Conservation (phyloP, 495 filamentous ascomycete species). For the Lindgomyces ingoldianus region DNA sequence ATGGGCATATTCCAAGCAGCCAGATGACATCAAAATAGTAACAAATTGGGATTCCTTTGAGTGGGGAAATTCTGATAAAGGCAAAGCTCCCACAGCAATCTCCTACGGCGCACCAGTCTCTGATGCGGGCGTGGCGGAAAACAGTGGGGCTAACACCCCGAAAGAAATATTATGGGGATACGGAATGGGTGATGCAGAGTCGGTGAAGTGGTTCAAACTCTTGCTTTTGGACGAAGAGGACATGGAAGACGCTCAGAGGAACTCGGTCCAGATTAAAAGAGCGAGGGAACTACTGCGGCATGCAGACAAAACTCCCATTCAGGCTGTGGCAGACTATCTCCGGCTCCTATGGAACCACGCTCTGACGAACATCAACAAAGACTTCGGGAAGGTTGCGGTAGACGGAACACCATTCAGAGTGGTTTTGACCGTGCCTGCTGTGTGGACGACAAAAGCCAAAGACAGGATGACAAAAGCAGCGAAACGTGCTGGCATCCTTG, state of each 20-base stretch:
- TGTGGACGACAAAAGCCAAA: conserved; percentile 24
- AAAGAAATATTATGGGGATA: conserved; percentile 21
- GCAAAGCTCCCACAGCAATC: conserved; percentile 14
- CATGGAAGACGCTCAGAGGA: background rate
- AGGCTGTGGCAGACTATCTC: conserved; percentile 26
- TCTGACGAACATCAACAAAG: conserved; percentile 8
- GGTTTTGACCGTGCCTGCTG: conserved; percentile 30
- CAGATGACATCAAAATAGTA: conserved; percentile 22
- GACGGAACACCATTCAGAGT: conserved; percentile 16
- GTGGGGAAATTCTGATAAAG: background rate
- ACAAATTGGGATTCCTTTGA: conserved; percentile 14
- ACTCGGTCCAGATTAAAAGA: background rate
- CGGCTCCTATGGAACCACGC: conserved; percentile 22
- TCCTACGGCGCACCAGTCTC: conserved; percentile 9
- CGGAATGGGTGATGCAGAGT: conserved; percentile 9
- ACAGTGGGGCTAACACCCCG: no score
- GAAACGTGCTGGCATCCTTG: conserved; percentile 23
- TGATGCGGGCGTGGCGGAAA: no score
- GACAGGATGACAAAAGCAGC: conserved; percentile 19
- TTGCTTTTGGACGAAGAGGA: conserved; percentile 14
- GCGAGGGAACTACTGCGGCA: conserved; percentile 5
- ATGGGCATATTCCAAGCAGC: conserved; percentile 8
- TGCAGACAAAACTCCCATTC: conserved; percentile 5
- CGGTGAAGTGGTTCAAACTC: conserved; percentile 27
- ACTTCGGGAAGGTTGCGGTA: background rate